phyloP scores from a whole-genome alignment of 768 basidiomycete genomes.

The Pleurotus eryngii region DNA sequence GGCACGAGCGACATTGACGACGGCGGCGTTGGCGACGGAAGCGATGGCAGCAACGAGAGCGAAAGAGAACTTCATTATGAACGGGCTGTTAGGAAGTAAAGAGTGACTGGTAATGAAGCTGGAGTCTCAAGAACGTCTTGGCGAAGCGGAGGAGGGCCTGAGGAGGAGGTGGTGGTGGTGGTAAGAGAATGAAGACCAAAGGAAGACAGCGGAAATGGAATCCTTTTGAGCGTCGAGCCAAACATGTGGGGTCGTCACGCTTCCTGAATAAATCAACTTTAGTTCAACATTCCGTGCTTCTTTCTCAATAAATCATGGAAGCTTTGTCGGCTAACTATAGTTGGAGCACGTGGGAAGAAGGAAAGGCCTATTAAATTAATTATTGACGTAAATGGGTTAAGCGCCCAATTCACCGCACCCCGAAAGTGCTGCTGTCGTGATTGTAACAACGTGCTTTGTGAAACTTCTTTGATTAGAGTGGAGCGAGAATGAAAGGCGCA shows the following conservation, averaged over 20 bases:
- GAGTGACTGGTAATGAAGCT: constrained; percentile 4
- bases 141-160: not conserved
- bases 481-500: no score
- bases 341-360: no score
- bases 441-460: no score
- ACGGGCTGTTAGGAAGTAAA: not conserved
- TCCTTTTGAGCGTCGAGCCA: not conserved
- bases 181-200: not conserved
- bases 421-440: no score
- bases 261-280: not conserved
- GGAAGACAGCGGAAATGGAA: not conserved
- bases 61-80: constrained; percentile 7
- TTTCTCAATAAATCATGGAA: no score
- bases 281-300: not conserved
- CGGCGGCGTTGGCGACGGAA: constrained; percentile 20
- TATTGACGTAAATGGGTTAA: no score
- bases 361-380: no score
- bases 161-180: not conserved
- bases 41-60: constrained; percentile 18
- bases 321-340: no score
- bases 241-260: not conserved
- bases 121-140: not conserved
- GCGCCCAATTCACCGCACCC: no score
- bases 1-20: constrained; percentile 18
- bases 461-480: no score